Base-by-base conservation (phyloP, 176 grass and related monocot species). In the Carex littledalei region DNA sequence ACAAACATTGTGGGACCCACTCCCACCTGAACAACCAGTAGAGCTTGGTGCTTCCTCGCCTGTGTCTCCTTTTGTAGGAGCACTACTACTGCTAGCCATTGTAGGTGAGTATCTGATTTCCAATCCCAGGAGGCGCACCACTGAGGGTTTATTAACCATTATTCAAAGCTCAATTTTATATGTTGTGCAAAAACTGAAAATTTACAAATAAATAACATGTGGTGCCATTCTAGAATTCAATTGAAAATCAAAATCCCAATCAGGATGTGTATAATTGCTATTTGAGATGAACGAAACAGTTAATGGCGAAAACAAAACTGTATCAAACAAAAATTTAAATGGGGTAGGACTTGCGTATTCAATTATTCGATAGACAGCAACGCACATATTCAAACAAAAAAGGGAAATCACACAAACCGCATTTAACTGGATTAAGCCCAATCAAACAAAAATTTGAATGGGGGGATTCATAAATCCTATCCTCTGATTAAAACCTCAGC, bases 41-140 rank as follows among this genome's bases (percentile, higher is more conserved):
- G 73, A 78, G 49, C 73, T 29, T 16, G 81, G 61, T 24, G 61
- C 37, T 16, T 62, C 62, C 45, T 67, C 39, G 0, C 62, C 39
- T 18, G 60, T 52, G 4, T 66, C 81, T 52, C 81, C 81, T 22
- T 83, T 66, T 9, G 22, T 52, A 83, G 81, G 59, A 83, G 60
- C 59, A 6, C 43, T 83, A 83, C 81, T 83, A 45, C 31, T 66
- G 24, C 50, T 41, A 43, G 43, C 73, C 73, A 78, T 77, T 11
- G 47, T 78, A 78, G 22, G 73, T 78, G 14, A 55, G 15, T 77
- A 77, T 78, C 14, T 2, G 22, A 55, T 17, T 56, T 17, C 21
- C 13, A 56, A 78, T 56, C 24, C 49, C 50, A 39, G 4, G 50
- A 12, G 13, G 14, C 21, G 22, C 47, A 55, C 47, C 4, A 78